phyloP scores from a whole-genome alignment of 1,284 basidiomycete species.

The Trametes hirsuta region DNA sequence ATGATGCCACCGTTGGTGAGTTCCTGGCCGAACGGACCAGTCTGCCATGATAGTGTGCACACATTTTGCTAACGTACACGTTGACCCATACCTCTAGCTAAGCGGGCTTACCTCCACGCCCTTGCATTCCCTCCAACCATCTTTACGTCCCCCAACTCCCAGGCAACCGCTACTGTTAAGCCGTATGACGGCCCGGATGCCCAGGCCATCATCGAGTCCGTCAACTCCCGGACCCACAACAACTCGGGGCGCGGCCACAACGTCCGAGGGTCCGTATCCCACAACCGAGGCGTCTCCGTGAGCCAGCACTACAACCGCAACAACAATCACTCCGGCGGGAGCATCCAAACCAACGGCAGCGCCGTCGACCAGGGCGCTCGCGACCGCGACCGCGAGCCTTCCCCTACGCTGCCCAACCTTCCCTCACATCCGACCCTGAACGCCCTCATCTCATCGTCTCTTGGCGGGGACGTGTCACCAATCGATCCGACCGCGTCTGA shows the following conservation, averaged over 20 bases:
- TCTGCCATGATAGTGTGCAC: not conserved
- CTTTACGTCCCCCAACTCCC: conserved; percentile 60
- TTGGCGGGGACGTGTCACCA: conserved; percentile 51
- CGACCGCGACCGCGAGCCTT: conserved; percentile 69
- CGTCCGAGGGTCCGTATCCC: conserved; percentile 48
- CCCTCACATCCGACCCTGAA: conserved; percentile 83
- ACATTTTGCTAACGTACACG: conserved; percentile 15
- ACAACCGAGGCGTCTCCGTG: conserved; percentile 45
- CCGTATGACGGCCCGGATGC: conserved; percentile 97
- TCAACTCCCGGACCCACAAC: conserved; percentile 76
- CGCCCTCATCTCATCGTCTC: conserved; percentile 75
- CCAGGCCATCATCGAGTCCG: conserved; percentile 85
- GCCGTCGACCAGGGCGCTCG: conserved; percentile 45
- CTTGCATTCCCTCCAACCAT: conserved; percentile 82
- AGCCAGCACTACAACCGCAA: conserved; percentile 67
- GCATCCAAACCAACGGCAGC: conserved; percentile 42
- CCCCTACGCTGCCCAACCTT: conserved; percentile 78
- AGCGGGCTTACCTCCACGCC: conserved; percentile 91
- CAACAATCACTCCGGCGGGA: conserved; percentile 44
- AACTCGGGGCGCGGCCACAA: conserved; percentile 67
- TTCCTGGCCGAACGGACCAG: conserved; percentile 22
- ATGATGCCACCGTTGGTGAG: conserved; percentile 82
- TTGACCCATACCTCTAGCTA: conserved; percentile 50
- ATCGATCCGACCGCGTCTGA: conserved; percentile 51
- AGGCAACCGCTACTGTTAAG: conserved; percentile 62